Base-by-base conservation (phyloP, 208 protist genomes). In the Histomonas meleagridis region DNA sequence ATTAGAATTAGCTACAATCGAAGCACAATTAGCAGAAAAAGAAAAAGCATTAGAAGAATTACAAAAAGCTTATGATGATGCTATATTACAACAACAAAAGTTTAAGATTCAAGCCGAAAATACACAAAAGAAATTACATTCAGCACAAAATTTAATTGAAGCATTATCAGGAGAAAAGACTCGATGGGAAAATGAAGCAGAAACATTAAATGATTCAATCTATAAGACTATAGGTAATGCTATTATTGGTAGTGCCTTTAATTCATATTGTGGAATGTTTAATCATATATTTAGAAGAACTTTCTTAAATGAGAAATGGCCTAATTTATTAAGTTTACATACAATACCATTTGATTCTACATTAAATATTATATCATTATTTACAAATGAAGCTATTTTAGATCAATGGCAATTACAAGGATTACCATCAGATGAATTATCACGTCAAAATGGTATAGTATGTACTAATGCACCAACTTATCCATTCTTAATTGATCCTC, bases 381-480 rank as follows among this genome's bases (percentile, higher is more conserved):
- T 99, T 62, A 96, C 97, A 0, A 96, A 97, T 92, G 97, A 99
- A 92, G 97, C 97, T 49, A 97, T 95, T 60, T 96, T 98, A 91
- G 96, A 97, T 65, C 96, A 98, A 92, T 99, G 98, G 98, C 97
- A 97, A 93, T 93, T 98, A 69, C 96, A 99, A 93, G 97, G 97
- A 28, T 95, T 99, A 46, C 98, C 98, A 62, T 97, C 96, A 32
- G 98, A 99, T 95, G 97, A 98, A 93, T 97, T 99, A 94, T 99
- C 97, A 28, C 96, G 98, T 26, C 97, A 99, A 95, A 99, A 99
- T 94, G 98, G 97, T 86, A 98, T 99, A 93, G 98, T 99, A 95
- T 97, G 98, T 92, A 98, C 97, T 51, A 96, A 96, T 49, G 92
- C 94, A 21, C 91, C 94, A 35, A 97, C 97, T 93, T 99, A 96